A percentile compares a stretch with the other conserved stretches of the same genome.
These are phyloP conservation scores for Takashimella koratensis DNA, from an alignment of 1,284 basidiomycete genomes.

Conservation along the genomic window DNA sequence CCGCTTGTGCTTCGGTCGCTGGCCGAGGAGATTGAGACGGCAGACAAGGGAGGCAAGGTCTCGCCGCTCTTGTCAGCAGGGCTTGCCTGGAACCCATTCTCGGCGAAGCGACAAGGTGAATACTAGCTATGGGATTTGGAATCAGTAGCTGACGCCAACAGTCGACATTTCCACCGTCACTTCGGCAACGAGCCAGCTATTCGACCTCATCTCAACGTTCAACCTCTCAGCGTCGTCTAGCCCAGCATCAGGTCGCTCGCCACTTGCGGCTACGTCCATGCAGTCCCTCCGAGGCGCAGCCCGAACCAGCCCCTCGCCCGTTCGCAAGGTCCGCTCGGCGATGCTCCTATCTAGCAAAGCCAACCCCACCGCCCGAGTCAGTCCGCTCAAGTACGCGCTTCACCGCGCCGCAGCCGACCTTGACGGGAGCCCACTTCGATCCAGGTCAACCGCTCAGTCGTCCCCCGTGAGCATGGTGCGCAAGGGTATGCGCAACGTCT, in stretches of 20 bases:
- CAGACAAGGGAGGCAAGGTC: not conserved
- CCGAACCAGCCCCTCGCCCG: slow-evolving; percentile 23
- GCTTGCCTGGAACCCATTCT: no score
- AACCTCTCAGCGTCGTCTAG: slow-evolving; percentile 15
- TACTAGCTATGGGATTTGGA: no score
- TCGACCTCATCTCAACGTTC: slow-evolving; percentile 24
- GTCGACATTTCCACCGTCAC: slow-evolving; percentile 26
- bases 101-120: not conserved
- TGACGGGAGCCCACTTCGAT: not conserved
- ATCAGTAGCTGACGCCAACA: slow-evolving; percentile 8
- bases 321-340: slow-evolving; percentile 25
- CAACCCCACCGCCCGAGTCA: slow-evolving; percentile 13
- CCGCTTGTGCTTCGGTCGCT: slow-evolving; percentile 4
- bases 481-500: slow-evolving; percentile 37
- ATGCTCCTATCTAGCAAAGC: slow-evolving; percentile 19
- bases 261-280: not conserved
- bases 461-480: slow-evolving; percentile 24
- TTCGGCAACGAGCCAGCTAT: slow-evolving; percentile 34
- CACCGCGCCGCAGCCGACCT: slow-evolving; percentile 12
- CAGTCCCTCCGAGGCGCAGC: not conserved
- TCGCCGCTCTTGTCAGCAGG: not conserved
- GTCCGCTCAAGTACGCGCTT: slow-evolving; percentile 34
- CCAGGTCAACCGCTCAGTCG: not conserved
- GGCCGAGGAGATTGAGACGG: slow-evolving; percentile 18
- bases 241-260: slow-evolving; percentile 9